Percentiles rank a stretch among this genome's conserved stretches.
These are phyloP conservation scores for Solioccasus polychromus DNA, from an alignment of 768 basidiomycete genomes.

Conservation along the genomic window DNA sequence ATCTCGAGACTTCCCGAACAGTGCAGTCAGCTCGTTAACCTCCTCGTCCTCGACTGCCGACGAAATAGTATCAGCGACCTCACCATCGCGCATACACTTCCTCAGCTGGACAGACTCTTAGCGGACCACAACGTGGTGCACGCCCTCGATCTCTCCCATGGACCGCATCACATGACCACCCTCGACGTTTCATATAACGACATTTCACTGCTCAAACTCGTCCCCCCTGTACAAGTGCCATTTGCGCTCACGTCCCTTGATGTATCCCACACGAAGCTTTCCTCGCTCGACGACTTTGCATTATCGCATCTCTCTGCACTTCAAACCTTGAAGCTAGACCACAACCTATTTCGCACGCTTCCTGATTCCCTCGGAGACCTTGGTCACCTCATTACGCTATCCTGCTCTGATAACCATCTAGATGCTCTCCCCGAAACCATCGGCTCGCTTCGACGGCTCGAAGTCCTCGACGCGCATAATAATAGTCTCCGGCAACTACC, in stretches of 20 bases:
- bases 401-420: constrained; percentile 90
- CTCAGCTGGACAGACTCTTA: constrained; percentile 60
- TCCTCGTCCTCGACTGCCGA: constrained; percentile 78
- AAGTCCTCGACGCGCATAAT: constrained; percentile 82
- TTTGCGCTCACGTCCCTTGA: constrained; percentile 75
- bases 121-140: constrained; percentile 85
- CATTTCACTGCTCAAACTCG: constrained; percentile 72
- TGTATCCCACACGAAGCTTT: constrained; percentile 85
- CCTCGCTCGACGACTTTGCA: constrained; percentile 71
- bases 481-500: constrained; percentile 84
- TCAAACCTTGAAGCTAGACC: constrained; percentile 68
- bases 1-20: constrained; percentile 68
- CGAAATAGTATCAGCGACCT: constrained; percentile 83
- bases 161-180: constrained; percentile 52
- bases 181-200: constrained; percentile 87
- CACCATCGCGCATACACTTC: constrained; percentile 62
- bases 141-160: constrained; percentile 74
- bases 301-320: constrained; percentile 74
- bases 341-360: constrained; percentile 81
- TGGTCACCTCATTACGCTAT: constrained; percentile 63
- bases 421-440: constrained; percentile 72
- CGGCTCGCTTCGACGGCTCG: constrained; percentile 71
- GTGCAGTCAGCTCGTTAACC: constrained; percentile 50
- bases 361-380: constrained; percentile 84
- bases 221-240: constrained; percentile 43